These are phyloP conservation scores for Syncephalastrum sp. DNA, from an alignment of 371 early-diverging fungal species.

Conservation along the genomic window DNA sequence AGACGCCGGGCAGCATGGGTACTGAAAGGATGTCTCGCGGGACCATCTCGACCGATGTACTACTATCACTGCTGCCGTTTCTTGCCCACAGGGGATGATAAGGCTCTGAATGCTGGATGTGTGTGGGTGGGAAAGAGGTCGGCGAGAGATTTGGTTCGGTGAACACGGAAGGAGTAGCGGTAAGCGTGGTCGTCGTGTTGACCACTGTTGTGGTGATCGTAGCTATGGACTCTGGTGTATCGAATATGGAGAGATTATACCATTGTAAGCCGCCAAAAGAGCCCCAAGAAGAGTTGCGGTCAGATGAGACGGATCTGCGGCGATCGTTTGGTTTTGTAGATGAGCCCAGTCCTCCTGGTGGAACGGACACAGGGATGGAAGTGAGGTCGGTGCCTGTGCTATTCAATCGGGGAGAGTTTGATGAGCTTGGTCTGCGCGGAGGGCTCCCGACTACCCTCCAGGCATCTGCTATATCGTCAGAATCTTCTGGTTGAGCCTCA, in stretches of 20 bases:
- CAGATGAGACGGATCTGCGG: conserved; percentile 1
- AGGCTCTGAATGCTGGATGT: no score
- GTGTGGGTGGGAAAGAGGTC: no score
- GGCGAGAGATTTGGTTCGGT: no score
- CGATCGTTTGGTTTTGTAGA: no score
- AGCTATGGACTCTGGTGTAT: conserved; percentile 21
- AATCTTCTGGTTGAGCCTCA: background rate
- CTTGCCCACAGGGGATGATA: background rate
- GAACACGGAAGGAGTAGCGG: no score
- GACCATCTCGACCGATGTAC: background rate
- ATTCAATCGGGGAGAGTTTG: background rate
- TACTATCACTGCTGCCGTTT: no score
- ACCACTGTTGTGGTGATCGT: conserved; percentile 7
- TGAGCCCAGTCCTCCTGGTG: no score
- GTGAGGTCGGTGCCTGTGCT: background rate
- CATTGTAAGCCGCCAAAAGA: conserved; percentile 48
- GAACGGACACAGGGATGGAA: no score
- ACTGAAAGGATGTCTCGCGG: conserved; percentile 29
- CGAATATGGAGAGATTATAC: conserved; percentile 42
- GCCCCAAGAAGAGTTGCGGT: conserved; percentile 24
- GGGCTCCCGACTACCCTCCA: conserved; percentile 23
- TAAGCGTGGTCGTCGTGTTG: background rate
- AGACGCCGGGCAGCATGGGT: conserved; percentile 46
- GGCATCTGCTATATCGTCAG: conserved; percentile 1
- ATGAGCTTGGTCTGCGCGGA: conserved; percentile 13